Percentiles rank a stretch among this genome's conserved stretches.
These are phyloP conservation scores for Ruellia speciosa DNA, from an alignment of 305 asterid genomes.

Conservation along the genomic window DNA sequence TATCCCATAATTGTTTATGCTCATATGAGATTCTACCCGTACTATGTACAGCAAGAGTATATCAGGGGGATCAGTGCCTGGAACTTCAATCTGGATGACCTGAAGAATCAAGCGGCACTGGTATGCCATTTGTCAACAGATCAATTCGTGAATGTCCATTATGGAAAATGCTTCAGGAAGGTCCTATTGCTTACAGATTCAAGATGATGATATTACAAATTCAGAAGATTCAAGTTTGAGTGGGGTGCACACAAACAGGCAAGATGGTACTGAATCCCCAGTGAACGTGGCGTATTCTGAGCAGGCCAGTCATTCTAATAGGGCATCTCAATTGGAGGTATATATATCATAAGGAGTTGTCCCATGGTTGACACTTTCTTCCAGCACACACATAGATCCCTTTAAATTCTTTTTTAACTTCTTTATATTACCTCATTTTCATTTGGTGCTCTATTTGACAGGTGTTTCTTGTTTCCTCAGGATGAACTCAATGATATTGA, in stretches of 20 bases:
- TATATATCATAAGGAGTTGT: neutral
- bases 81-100: constrained; percentile 92
- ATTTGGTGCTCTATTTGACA: constrained; percentile 18
- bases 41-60: constrained; percentile 76
- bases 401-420: constrained; percentile 3
- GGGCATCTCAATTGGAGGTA: constrained; percentile 50
- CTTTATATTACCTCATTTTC: constrained; percentile 12
- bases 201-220: constrained; percentile 49
- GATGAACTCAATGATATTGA: constrained; percentile 46
- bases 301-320: constrained; percentile 36
- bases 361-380: neutral
- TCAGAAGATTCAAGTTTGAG: constrained; percentile 41
- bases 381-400: neutral
- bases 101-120: constrained; percentile 89
- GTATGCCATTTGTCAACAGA: constrained; percentile 36
- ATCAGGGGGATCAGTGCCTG: constrained; percentile 96
- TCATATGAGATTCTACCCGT: neutral
- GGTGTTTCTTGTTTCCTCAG: constrained; percentile 29
- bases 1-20: neutral
- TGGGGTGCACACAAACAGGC: constrained; percentile 31
- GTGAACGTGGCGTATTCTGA: constrained; percentile 31
- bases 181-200: constrained; percentile 48
- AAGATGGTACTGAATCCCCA: constrained; percentile 26
- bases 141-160: constrained; percentile 14
- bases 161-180: constrained; percentile 5